These are phyloP conservation scores for Tillandsia leiboldiana DNA, from an alignment of 176 grass and related monocot species.

Conservation along the genomic window DNA sequence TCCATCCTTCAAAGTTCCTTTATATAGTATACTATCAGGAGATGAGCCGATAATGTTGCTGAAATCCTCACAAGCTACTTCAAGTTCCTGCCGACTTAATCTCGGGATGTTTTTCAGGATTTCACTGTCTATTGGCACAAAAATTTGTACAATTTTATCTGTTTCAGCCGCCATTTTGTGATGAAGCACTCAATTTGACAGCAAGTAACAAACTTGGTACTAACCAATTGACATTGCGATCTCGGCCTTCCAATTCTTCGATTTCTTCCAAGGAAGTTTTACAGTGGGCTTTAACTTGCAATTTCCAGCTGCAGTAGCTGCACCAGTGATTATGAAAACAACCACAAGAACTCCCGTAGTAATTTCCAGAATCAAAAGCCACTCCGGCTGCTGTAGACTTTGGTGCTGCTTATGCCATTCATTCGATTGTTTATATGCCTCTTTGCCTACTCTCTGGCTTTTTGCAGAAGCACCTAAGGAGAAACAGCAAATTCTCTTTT, in stretches of 20 bases:
- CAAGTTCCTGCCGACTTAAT: conserved; percentile 72
- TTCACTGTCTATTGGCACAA: conserved; percentile 53
- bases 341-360: conserved; percentile 65
- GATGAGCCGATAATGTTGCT: conserved; percentile 95
- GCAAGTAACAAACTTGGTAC: conserved; percentile 3
- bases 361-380: conserved; percentile 93
- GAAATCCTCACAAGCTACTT: conserved; percentile 95
- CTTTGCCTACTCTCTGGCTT: conserved; percentile 25
- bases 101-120: conserved; percentile 67
- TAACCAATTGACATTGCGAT: conserved; percentile 62
- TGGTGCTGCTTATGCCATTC: conserved; percentile 42
- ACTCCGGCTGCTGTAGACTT: conserved; percentile 50
- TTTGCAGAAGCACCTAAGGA: conserved; percentile 43
- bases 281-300: conserved; percentile 56
- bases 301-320: conserved; percentile 57
- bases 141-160: not conserved
- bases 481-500: not conserved
- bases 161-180: not conserved
- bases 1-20: conserved; percentile 83
- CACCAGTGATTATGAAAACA: conserved; percentile 53
- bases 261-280: conserved; percentile 60
- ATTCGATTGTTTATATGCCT: conserved; percentile 30
- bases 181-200: not conserved
- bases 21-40: conserved; percentile 68
- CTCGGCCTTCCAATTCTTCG: conserved; percentile 60